Evolutionary conservation across 2,329 filamentous ascomycete species (phyloP).

Genomic region (Hymenoscyphus salicellus): DNA sequence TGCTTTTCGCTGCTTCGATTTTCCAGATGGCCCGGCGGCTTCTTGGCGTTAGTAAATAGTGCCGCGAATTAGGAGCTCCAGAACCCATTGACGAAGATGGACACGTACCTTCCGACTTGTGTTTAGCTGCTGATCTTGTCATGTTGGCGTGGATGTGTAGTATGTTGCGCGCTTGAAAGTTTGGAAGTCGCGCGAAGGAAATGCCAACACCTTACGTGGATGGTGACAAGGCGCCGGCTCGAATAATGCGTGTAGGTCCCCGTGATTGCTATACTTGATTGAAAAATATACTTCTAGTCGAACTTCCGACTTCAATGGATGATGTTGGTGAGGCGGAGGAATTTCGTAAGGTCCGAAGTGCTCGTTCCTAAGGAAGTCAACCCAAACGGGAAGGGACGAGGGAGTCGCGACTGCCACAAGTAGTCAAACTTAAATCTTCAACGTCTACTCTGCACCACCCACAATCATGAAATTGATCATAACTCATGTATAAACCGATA

Average conservation of each 20-base stretch:
- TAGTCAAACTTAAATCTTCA: not conserved
- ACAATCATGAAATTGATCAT: not conserved
- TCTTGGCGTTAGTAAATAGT: slow-evolving; percentile 11
- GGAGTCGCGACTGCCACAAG: not conserved
- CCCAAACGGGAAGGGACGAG: not conserved
- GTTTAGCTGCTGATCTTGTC: slow-evolving; percentile 13
- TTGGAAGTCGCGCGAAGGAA: no score
- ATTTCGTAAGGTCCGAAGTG: not conserved
- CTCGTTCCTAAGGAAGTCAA: not conserved
- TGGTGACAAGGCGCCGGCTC: no score
- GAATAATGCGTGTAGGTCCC: not conserved
- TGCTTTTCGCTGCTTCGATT: slow-evolving; percentile 21
- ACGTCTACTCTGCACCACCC: not conserved
- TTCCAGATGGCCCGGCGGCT: slow-evolving; percentile 22
- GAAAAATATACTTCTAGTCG: not conserved
- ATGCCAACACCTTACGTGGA: no score
- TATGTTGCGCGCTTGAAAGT: not conserved
- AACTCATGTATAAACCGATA: not conserved
- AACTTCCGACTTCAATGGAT: not conserved
- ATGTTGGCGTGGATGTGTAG: slow-evolving; percentile 3
- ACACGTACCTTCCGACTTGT: slow-evolving; percentile 27
- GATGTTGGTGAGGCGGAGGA: not conserved
- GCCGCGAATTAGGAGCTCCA: not conserved
- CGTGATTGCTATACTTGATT: not conserved
- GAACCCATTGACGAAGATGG: not conserved